A percentile compares a stretch with the other conserved stretches of the same genome.
phyloP scores from a whole-genome alignment of 345 rosid species.

The Euphorbia pulcherrima region DNA sequence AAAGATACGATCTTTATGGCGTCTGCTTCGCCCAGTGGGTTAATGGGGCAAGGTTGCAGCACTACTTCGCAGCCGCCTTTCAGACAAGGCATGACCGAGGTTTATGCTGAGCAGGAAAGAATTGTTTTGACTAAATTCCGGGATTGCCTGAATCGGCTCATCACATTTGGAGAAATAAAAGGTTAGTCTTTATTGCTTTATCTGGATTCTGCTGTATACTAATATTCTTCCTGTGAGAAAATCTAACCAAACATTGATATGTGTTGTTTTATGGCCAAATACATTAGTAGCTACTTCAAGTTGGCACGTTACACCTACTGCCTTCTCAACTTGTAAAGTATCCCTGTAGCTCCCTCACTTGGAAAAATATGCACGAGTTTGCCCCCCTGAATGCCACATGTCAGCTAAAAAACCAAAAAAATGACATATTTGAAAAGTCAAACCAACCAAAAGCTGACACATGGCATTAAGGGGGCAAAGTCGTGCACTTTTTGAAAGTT shows the following conservation, averaged over 20 bases:
- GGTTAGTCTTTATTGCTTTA: slow-evolving; percentile 45
- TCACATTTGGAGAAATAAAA: slow-evolving; percentile 80
- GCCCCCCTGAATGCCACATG: too few relatives aligned
- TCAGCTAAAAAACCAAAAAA: too few relatives aligned
- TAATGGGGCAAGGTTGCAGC: slow-evolving; percentile 44
- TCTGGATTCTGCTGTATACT: not conserved
- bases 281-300: too few relatives aligned
- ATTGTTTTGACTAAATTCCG: slow-evolving; percentile 65
- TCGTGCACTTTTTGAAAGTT: too few relatives aligned
- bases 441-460: too few relatives aligned
- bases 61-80: slow-evolving; percentile 45
- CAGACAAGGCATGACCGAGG: slow-evolving; percentile 58
- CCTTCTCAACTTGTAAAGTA: too few relatives aligned
- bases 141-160: slow-evolving; percentile 81
- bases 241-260: slow-evolving; percentile 2
- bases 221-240: not conserved
- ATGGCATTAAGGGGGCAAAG: too few relatives aligned
- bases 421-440: too few relatives aligned
- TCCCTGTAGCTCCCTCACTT: too few relatives aligned
- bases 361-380: too few relatives aligned
- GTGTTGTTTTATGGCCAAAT: too few relatives aligned
- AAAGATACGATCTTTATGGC: slow-evolving; percentile 77
- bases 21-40: slow-evolving; percentile 58
- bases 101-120: slow-evolving; percentile 80
- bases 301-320: too few relatives aligned